Evolutionary conservation across 345 rosid species (phyloP).

Genomic region (Heritiera littoralis): DNA sequence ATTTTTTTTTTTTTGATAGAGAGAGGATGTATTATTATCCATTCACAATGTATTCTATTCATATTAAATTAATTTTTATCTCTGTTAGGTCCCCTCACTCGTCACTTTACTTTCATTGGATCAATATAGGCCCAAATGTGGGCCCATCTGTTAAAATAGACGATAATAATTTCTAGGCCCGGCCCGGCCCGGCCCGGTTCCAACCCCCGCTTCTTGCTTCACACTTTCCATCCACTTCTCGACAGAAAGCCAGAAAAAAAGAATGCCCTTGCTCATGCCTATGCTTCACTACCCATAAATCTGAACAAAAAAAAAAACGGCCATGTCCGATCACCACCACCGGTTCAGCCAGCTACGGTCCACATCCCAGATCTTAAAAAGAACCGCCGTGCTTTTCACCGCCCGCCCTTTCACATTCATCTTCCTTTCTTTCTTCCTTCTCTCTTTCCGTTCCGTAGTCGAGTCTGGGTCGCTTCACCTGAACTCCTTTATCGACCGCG

Average conservation of each 20-base stretch:
- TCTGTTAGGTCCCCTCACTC: too few species aligned
- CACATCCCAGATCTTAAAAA: constrained; percentile 59
- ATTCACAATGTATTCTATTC: too few species aligned
- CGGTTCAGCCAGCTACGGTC: constrained; percentile 53
- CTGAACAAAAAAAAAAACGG: constrained; percentile 18
- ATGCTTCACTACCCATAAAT: constrained; percentile 19
- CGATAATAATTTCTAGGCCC: too few species aligned
- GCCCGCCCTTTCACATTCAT: constrained; percentile 57
- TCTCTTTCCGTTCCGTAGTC: constrained; percentile 76
- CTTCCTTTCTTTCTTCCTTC: constrained; percentile 72
- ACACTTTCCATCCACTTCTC: neutral
- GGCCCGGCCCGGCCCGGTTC: too few species aligned
- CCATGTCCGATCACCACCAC: constrained; percentile 68
- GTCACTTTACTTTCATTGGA: too few species aligned
- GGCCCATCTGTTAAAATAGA: too few species aligned
- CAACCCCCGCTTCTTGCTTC: neutral
- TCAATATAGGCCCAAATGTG: too few species aligned
- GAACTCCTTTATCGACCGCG: constrained; percentile 77
- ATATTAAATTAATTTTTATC: too few species aligned
- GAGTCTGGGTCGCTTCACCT: constrained; percentile 65
- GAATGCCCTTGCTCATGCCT: neutral
- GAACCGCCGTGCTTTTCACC: constrained; percentile 47
- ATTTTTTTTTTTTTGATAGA: too few species aligned
- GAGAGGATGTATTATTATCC: too few species aligned
- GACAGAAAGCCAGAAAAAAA: neutral